Percentiles rank a stretch among this genome's conserved stretches.
These are phyloP conservation scores for Fusarium illudens DNA, from an alignment of 2,329 filamentous ascomycete species.

Conservation along the genomic window DNA sequence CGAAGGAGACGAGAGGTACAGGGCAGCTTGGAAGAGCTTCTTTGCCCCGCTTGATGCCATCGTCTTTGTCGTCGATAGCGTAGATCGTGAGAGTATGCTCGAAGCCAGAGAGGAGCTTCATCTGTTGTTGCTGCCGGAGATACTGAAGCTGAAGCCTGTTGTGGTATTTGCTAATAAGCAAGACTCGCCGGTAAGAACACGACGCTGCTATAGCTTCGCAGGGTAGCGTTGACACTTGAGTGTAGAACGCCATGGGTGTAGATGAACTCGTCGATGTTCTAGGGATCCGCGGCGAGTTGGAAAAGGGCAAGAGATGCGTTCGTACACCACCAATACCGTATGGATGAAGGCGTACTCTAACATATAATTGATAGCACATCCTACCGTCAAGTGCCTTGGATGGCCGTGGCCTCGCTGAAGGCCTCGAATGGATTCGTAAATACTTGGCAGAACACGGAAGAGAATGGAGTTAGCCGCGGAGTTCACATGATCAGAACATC, in stretches of 20 bases:
- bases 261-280: background rate
- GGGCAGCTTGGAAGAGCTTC: slow-evolving; percentile 6
- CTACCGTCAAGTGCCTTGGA: background rate
- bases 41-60: background rate
- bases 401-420: background rate
- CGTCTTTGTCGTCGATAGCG: slow-evolving; percentile 4
- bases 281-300: background rate
- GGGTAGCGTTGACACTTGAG: background rate
- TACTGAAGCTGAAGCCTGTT: background rate
- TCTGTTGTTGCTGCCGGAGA: background rate
- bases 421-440: background rate
- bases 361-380: background rate
- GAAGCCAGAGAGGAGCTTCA: background rate
- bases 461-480: background rate
- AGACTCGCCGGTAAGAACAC: background rate
- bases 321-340: background rate
- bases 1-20: background rate
- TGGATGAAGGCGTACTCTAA: background rate
- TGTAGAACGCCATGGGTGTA: background rate
- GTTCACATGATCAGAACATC: no score
- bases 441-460: background rate
- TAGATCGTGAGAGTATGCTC: background rate
- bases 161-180: slow-evolving; percentile 18
- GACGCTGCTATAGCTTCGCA: background rate
- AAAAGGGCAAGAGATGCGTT: background rate